A percentile compares a stretch with the other conserved stretches of the same genome.
These are phyloP conservation scores for Fistulinella prunicolor DNA, from an alignment of 768 basidiomycete species.

Conservation along the genomic window DNA sequence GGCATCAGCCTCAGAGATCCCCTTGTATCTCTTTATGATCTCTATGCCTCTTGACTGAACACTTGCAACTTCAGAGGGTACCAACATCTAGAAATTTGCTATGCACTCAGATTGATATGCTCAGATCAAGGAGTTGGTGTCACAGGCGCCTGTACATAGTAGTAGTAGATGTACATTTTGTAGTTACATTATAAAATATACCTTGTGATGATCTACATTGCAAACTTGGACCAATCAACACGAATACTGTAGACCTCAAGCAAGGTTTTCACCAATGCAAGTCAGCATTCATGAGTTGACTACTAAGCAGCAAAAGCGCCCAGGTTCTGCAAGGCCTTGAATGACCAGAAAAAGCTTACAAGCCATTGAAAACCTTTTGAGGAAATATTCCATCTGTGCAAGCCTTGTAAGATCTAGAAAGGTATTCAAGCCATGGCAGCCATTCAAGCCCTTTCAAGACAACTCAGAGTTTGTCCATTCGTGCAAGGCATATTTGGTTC, in stretches of 20 bases:
- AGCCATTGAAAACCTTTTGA: neutral
- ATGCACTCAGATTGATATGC: slow-evolving; percentile 76
- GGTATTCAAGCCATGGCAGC: neutral
- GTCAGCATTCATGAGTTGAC: too few relatives aligned
- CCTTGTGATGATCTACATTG: too few relatives aligned
- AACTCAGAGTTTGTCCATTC: neutral
- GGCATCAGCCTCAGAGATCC: neutral
- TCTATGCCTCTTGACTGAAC: slow-evolving; percentile 75
- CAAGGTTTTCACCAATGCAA: too few relatives aligned
- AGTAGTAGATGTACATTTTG: too few relatives aligned
- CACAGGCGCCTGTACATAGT: slow-evolving; percentile 53
- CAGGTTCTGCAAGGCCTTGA: neutral
- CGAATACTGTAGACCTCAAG: too few relatives aligned
- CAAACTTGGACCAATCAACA: too few relatives aligned
- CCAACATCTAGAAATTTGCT: slow-evolving; percentile 69
- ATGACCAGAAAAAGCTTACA: neutral
- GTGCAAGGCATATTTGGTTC: neutral
- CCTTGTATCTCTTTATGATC: slow-evolving; percentile 54
- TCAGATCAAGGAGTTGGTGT: slow-evolving; percentile 82
- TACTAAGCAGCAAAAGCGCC: neutral
- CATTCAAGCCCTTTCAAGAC: neutral
- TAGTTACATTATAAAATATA: too few relatives aligned
- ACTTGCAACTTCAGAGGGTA: slow-evolving; percentile 64
- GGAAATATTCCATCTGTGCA: neutral
- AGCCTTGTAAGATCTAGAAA: neutral